These are phyloP conservation scores for Thinopyrum elongatum DNA, from an alignment of 176 grass and related monocot species.

Conservation along the genomic window DNA sequence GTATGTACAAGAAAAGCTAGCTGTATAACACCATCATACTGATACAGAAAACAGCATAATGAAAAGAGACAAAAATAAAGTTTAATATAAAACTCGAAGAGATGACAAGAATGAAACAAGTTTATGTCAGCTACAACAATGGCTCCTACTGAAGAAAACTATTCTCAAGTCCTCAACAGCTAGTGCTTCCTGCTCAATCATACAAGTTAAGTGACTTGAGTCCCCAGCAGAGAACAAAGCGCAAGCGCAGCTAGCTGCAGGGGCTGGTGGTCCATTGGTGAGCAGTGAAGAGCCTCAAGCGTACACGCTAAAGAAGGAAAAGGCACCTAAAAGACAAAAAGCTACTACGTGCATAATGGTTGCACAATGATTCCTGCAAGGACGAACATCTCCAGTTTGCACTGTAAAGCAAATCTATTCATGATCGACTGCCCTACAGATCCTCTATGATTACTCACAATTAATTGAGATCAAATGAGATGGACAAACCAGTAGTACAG, in stretches of 20 bases:
- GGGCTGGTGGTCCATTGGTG: slow-evolving; percentile 39
- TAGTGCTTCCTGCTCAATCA: slow-evolving; percentile 37
- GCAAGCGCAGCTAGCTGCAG: neutral
- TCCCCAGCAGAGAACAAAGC: slow-evolving; percentile 16
- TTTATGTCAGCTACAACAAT: neutral
- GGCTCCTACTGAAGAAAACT: neutral
- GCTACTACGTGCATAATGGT: slow-evolving; percentile 38
- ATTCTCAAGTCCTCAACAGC: slow-evolving; percentile 17
- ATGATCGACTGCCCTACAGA: neutral
- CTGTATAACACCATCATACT: slow-evolving; percentile 30
- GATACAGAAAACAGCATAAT: neutral
- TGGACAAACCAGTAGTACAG: neutral
- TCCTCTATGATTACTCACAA: slow-evolving; percentile 5
- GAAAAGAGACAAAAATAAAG: neutral
- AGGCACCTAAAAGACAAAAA: slow-evolving; percentile 53
- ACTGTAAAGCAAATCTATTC: slow-evolving; percentile 5
- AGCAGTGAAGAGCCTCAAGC: slow-evolving; percentile 26
- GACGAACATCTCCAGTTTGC: slow-evolving; percentile 16
- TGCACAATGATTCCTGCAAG: slow-evolving; percentile 38
- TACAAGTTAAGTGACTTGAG: slow-evolving; percentile 1
- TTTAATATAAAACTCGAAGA: neutral
- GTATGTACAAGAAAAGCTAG: slow-evolving; percentile 12
- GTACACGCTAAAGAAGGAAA: slow-evolving; percentile 29
- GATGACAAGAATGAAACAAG: neutral
- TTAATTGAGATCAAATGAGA: neutral